Evolutionary conservation across 345 rosid species (phyloP), one percentile per base, ranked within the genome.

Genomic region (Raphanus sativus): DNA sequence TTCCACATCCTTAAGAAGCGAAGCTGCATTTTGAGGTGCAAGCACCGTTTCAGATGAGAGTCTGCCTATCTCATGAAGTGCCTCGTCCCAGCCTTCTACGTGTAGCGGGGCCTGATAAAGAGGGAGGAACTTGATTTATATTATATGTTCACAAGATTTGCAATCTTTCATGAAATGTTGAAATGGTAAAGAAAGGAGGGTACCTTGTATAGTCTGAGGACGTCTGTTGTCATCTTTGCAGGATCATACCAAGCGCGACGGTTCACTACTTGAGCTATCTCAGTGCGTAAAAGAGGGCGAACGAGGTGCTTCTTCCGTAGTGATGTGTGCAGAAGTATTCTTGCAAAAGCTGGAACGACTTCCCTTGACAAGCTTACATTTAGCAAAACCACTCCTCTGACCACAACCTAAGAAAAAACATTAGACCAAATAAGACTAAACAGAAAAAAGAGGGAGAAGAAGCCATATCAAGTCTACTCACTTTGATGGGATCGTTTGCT

Each of bases 161-260:
- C 33, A 30, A 30, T 30, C 5, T 30, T 30, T 30, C 33, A 30
- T 30, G 33, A 30, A 5, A 30, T 21, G 21, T 21, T 21, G 3
- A 28, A 28, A 2, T 28, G 29, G 29, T n/a, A n/a, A n/a, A n/a
- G n/a, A n/a, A n/a, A n/a, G n/a, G n/a, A 54, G 21, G 36, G 70
- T 83, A 92, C 94, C 94, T 89, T 92, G 70, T 92, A 90, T 54
- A 90, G 87, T 76, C 83, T 89, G 77, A 90, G 79, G 66, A 88
- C 89, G 65, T 92, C 98, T 40, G 94, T 69, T 12, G 96, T 88
- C 67, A 92, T 76, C 86, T 90, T 89, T 48, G 89, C 75, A 62
- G 91, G 86, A 75, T 92, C 94, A 79, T 89, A 86, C 98, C 98
- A 92, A 26, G 98, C 94, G 21, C 92, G 92, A 58, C 93, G 87